Evolutionary conservation across 2,329 filamentous ascomycete species (phyloP), one percentile per base, ranked within the genome.

Genomic region (Chaetomiaceae sp.): DNA sequence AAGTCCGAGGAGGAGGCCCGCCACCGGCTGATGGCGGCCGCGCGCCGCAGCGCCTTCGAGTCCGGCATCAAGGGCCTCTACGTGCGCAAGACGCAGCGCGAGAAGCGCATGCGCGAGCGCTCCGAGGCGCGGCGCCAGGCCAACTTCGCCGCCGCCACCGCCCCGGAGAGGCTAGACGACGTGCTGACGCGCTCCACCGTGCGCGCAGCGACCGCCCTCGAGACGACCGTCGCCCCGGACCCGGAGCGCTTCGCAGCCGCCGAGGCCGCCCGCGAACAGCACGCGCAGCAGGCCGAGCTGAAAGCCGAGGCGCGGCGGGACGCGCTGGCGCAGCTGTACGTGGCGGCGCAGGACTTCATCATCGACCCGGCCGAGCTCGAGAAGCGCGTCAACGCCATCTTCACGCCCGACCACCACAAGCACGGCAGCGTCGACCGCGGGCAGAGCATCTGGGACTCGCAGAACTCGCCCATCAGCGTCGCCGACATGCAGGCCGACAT

Each of bases 281-380:
- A 75, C 14, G 69, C 69, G 14, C 71, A 73, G 14, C 68, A 78
- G 38, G 68, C 75, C 29, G 72, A 70, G 9, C 68, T 73, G 49
- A 83, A 84, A 66, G 75, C 77, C 39, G 77, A 84, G 54, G 76
- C 78, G 49, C 81, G 87, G 47, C 78, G 81, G 56, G 83, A 92
- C 60, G 80, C 85, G 15, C 73, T 99, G 27, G 89, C 96, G 71
- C 84, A 89, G 54, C 80, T 99, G 12, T 99, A 99, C 72, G 88
- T 94, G 73, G 88, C 91, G 63, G 91, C 94, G 5, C 82, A 87
- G 23, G 76, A 82, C 36, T 99, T 97, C 72, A 96, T 99, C 66
- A 85, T 90, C 17, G 85, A 80, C 22, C 91, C 95, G 68, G 73
- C 79, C 47, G 86, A 95, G 68, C 80, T 99, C 31, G 80, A 88